Base-by-base conservation (phyloP, 345 rosid genomes). In the Ceriops zippeliana region DNA sequence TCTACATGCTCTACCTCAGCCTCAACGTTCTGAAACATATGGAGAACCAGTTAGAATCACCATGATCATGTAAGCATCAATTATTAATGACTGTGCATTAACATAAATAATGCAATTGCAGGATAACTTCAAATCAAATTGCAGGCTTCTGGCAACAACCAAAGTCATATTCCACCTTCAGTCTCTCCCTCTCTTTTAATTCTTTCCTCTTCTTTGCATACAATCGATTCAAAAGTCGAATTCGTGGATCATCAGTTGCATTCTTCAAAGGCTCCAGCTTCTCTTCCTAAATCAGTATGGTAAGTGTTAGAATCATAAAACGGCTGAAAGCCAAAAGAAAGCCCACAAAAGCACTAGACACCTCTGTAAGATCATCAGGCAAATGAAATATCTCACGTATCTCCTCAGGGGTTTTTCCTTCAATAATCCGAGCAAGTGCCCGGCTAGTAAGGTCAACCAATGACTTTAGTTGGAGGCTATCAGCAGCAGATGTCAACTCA, bases 311-410 rank as follows among this genome's bases (percentile, higher is more conserved):
- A 61, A 66, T 21, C 13, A 34, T 46, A 66, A 60, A 31, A 16
- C 26, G 51, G 38, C 42, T 5, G 22, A 24, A 73, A 52, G 38
- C 53, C 35, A 30, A 61, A 62, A 7, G 6, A 37, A 15, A 28
- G 38, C 22, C 47, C 73, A 60, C 26, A 21, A 35, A 76, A 61
- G 73, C 70, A 64, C 75, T 71, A 61, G 67, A 73, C 73, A 88
- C 98, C 92, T 90, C 96, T 58, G 98, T 93, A 31, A 93, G 96
- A 83, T 89, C 98, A 82, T 90, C 97, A 73, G 97, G 97, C 79
- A 90, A 81, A 89, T 93, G 93, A 87, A 90, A 91, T 73, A 87
- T 86, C 80, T 90, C 97, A 28, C 96, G 89, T 80, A 93, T 93
- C 89, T 87, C 96, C 79, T 89, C 98, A 6, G 96, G 92, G 63